A percentile compares a stretch with the other conserved stretches of the same genome.
Conservation (phyloP, 2,329 filamentous ascomycete species). For the Fusarium zealandicum region DNA sequence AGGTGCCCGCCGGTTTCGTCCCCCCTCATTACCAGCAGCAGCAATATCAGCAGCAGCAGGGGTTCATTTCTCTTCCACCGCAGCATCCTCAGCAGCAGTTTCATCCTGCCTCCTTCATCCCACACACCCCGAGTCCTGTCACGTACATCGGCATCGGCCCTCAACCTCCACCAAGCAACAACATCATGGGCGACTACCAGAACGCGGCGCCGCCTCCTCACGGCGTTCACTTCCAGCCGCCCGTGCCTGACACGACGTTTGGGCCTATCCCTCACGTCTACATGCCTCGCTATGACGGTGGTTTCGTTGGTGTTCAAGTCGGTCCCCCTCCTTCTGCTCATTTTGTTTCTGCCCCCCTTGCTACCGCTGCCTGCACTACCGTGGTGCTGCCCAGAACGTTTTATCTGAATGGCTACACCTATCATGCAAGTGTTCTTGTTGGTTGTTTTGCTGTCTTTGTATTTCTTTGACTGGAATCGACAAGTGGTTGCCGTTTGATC, state of each 20-base stretch:
- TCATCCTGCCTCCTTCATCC: slow-evolving; percentile 24
- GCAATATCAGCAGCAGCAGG: slow-evolving; percentile 9
- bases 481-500: background rate
- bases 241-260: slow-evolving; percentile 63
- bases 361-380: slow-evolving; percentile 39
- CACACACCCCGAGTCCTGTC: slow-evolving; percentile 20
- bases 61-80: background rate
- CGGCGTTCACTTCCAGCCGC: slow-evolving; percentile 64
- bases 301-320: slow-evolving; percentile 45
- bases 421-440: slow-evolving; percentile 51
- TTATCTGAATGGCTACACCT: slow-evolving; percentile 44
- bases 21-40: slow-evolving; percentile 29
- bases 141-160: slow-evolving; percentile 42
- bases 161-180: slow-evolving; percentile 37
- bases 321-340: slow-evolving; percentile 41
- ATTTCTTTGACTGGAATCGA: background rate
- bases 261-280: slow-evolving; percentile 64
- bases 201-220: slow-evolving; percentile 51
- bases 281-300: slow-evolving; percentile 59
- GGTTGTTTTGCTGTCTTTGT: background rate
- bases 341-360: slow-evolving; percentile 37
- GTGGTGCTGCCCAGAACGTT: slow-evolving; percentile 46
- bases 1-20: slow-evolving; percentile 34
- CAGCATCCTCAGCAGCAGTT: slow-evolving; percentile 14
- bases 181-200: slow-evolving; percentile 50